phyloP scores from a whole-genome alignment of 306 rosid genomes.

The Glycine soja region DNA sequence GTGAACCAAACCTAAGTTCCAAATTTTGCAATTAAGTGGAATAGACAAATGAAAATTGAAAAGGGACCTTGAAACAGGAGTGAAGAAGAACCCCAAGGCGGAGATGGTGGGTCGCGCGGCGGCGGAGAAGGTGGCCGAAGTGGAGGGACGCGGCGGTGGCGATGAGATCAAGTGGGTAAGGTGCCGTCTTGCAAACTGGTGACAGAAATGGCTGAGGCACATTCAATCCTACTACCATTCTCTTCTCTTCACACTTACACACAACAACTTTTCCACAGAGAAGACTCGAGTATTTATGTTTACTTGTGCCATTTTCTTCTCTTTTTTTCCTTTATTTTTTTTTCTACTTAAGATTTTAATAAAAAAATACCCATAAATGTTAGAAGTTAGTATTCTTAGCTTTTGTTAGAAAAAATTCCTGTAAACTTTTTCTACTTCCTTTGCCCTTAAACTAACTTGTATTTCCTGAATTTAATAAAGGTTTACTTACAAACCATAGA shows the following conservation, averaged over 20 bases:
- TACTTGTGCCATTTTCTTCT: too few relatives aligned
- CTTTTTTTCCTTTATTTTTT: neutral
- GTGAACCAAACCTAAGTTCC: neutral
- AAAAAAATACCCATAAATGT: neutral
- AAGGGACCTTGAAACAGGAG: constrained; percentile 67
- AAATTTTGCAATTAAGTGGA: neutral
- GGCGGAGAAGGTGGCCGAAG: constrained; percentile 57
- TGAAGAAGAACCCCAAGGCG: constrained; percentile 53
- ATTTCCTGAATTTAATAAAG: too few relatives aligned
- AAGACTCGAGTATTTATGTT: too few relatives aligned
- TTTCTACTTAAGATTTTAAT: neutral
- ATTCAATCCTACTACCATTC: constrained; percentile 50
- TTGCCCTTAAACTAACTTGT: too few relatives aligned
- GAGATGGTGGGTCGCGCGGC: constrained; percentile 50
- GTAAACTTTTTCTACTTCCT: too few relatives aligned
- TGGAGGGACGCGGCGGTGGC: constrained; percentile 71
- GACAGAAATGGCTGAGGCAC: constrained; percentile 48
- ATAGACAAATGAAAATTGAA: neutral
- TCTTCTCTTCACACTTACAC: constrained; percentile 32
- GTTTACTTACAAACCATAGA: neutral
- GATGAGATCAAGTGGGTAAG: constrained; percentile 51
- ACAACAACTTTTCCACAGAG: neutral
- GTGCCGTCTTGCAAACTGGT: constrained; percentile 51
- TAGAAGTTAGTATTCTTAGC: too few relatives aligned
- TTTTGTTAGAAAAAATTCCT: too few relatives aligned